Conservation (phyloP, 169 alveolate species). For the Cryptosporidium canis region DNA sequence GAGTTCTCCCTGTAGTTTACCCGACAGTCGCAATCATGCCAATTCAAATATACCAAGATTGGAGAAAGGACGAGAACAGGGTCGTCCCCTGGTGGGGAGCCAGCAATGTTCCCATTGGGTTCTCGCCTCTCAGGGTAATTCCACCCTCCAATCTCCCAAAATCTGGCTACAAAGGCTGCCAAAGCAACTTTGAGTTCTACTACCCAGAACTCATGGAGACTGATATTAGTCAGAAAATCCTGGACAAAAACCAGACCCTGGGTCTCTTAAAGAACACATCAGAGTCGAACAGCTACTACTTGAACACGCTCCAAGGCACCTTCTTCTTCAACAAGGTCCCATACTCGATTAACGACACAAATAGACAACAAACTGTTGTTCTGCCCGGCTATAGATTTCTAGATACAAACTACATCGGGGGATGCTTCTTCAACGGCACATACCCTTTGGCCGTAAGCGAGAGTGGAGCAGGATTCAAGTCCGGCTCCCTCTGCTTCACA, state of each 20-base stretch:
- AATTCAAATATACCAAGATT: constrained; percentile 27
- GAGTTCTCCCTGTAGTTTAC: constrained; percentile 26
- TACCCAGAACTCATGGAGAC: not conserved
- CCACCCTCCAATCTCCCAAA: constrained; percentile 69
- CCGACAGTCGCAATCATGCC: constrained; percentile 54
- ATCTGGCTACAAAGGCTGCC: constrained; percentile 22
- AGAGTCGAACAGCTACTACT: not conserved
- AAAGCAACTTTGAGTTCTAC: constrained; percentile 41
- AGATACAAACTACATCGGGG: constrained; percentile 62
- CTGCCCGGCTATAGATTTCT: constrained; percentile 40
- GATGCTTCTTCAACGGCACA: constrained; percentile 59
- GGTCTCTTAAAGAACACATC: constrained; percentile 14
- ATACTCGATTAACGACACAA: constrained; percentile 13
- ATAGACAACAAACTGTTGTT: constrained; percentile 8
- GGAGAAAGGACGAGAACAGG: constrained; percentile 54
- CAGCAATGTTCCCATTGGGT: constrained; percentile 50
- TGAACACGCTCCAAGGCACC: constrained; percentile 56
- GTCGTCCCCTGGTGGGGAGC: constrained; percentile 70
- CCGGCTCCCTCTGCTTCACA: constrained; percentile 34
- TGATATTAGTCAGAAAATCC: not conserved
- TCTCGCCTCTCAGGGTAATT: constrained; percentile 35
- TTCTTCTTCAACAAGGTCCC: constrained; percentile 63
- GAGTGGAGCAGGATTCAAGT: constrained; percentile 34
- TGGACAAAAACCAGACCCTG: constrained; percentile 1
- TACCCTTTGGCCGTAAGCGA: constrained; percentile 38